phyloP scores from a whole-genome alignment of 2,329 filamentous ascomycete species.

The Claviceps lovelessii region DNA sequence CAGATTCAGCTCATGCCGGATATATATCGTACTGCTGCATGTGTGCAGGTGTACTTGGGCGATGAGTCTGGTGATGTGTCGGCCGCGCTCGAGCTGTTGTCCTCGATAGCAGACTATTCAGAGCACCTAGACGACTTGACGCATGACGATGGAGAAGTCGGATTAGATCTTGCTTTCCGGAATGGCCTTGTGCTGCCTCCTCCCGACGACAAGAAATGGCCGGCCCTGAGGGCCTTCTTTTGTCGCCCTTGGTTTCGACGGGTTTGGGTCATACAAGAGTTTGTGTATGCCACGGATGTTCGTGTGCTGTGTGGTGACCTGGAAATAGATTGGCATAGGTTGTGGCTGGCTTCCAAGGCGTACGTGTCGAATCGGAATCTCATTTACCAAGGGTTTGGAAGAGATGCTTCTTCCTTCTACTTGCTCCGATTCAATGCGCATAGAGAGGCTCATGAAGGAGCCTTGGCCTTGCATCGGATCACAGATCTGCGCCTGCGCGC shows the following conservation, averaged over 20 bases:
- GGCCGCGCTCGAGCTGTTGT: conserved; percentile 2
- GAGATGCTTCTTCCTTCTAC: neutral
- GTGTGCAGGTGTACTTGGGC: conserved; percentile 6
- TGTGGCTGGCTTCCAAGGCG: conserved; percentile 7
- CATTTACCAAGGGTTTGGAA: conserved; percentile 3
- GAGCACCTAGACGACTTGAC: conserved; percentile 4
- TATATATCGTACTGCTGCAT: conserved; percentile 4
- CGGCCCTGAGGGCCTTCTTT: conserved; percentile 5
- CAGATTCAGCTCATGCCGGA: conserved; percentile 8
- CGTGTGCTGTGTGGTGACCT: conserved; percentile 4
- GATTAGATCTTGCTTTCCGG: conserved; percentile 1
- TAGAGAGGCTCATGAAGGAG: conserved; percentile 5
- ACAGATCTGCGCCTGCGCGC: conserved; percentile 5
- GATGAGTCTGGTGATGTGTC: conserved; percentile 2
- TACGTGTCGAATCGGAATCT: conserved; percentile 5
- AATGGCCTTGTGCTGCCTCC: conserved; percentile 4
- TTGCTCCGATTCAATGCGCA: neutral
- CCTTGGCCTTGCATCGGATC: conserved; percentile 1
- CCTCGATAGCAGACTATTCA: conserved; percentile 4
- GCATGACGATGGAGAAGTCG: conserved; percentile 4
- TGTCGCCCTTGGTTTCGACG: conserved; percentile 7
- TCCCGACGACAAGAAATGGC: conserved; percentile 3
- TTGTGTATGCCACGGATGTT: conserved; percentile 6
- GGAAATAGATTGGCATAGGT: conserved; percentile 6
- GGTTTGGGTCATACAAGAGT: conserved; percentile 9